Base-by-base conservation (phyloP, 768 basidiomycete genomes). In the Auriscalpium orientale region DNA sequence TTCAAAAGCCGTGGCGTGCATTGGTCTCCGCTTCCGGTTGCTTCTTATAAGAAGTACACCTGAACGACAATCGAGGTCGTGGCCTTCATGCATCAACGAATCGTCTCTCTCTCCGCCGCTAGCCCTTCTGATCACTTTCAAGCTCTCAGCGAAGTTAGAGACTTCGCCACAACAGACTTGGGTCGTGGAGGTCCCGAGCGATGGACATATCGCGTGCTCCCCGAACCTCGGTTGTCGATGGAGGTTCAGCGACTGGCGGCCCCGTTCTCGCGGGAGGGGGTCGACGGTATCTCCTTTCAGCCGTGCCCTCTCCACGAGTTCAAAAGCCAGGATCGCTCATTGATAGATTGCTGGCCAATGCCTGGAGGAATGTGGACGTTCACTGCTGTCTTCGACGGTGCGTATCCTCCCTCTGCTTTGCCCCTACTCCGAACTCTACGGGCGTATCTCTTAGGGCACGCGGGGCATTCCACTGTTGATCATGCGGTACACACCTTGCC, bases 131-230 rank as follows among this genome's bases (percentile, higher is more conserved):
- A 82, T 52, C 71, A 78, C 57, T 71, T 76, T 34, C 74, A 72
- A 45, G 79, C 80, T 8, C 66, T 82, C 55, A 71, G 77, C 40
- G 80, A 82, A 62, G 81, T 81, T 51, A 77, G 74, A 60, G 66
- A 80, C 61, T 81, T 81, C 60, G 71, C 68, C 15, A 70, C 68
- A 18, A 82, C 81, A 7, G 79, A 82, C 65, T 75, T 82, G 63
- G 80, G 80, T 59, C 74, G 73, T 46, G 72, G 77, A 8, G 80
- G 79, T 35, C 71, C 68, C 52, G 74, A 75, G 36, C 74, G 74
- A 37, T 83, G 81, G 81, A 76, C 79, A 3, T 83, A 81, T 64
- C 77, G 75, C 16, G 63, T 74, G 28, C 72, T 82, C 22, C 51
- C 68, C 15, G 77, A 80, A 56, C 70, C 68, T 11, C 64, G 57